Evolutionary conservation across 140 eudicot species (phyloP), one percentile per base, ranked within the genome.

Genomic region (Ambrosia hybrid): DNA sequence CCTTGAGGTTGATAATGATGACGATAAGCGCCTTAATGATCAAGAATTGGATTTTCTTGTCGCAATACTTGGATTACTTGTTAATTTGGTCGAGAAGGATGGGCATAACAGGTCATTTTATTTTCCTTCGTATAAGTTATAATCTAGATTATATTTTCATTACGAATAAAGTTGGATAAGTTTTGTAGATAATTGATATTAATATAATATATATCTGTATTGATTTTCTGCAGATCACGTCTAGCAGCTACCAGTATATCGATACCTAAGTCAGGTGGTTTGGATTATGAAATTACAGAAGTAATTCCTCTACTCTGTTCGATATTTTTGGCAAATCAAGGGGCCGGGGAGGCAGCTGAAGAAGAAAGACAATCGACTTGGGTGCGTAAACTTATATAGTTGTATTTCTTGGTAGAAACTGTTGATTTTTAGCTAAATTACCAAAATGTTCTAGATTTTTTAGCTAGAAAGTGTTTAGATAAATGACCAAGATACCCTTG

Each of bases 311-410:
- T 93, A 21, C 68, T 93, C 59, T 93, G 97, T 83, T 84, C 99
- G n/a, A 88, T 93, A 52, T 93, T 93, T 81, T 75, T 88, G 88
- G 97, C 99, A 15, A 90, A 93, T 78, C 97, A 91, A 80, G 97
- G 99, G 80, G 86, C 88, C 9, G 87, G 87, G 58, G 97, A 88
- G 83, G 96, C 93, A 57, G 89, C 97, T 67, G 99, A 75, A 79
- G 98, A 90, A 83, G 98, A 87, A 63, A 73, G 82, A 70, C 80
- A 66, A 59, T 73, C 77, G 17, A 68, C 88, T 21, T 79, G 62
- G 94, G 99, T 93, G 79, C 80, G 97, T 80, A 34, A 45, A 80
- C 68, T 49, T 39, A 1, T 57, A 49, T 58, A 12, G 39, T 26
- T 1, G 8, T 9, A 58, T 52, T 55, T 53, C 46, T 17, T 17